A percentile compares a stretch with the other conserved stretches of the same genome.
Evolutionary conservation across 352 stramenopile genomes (phyloP).

Genomic region (Phytophthora lateralis): DNA sequence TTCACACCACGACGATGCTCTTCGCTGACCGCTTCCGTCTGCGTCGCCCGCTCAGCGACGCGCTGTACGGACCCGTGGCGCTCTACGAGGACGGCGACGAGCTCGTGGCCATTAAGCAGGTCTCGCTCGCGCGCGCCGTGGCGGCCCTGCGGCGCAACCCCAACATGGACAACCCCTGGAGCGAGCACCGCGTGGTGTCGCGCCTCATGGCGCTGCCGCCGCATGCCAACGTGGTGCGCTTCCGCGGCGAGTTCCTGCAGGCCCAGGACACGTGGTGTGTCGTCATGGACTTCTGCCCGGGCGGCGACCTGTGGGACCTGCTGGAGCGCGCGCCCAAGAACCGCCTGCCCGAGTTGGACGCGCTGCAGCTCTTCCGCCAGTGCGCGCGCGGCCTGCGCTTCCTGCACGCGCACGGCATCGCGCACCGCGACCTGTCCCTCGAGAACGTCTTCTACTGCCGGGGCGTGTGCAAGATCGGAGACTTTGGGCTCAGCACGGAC

Average conservation of each 20-base stretch:
- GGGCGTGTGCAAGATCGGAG: slow-evolving; percentile 48
- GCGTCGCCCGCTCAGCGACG: slow-evolving; percentile 20
- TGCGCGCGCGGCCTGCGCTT: slow-evolving; percentile 42
- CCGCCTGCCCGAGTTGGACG: slow-evolving; percentile 28
- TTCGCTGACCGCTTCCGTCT: slow-evolving; percentile 22
- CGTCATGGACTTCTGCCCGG: slow-evolving; percentile 58
- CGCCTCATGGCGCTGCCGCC: slow-evolving; percentile 28
- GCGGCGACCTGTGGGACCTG: slow-evolving; percentile 49
- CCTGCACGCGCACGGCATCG: slow-evolving; percentile 44
- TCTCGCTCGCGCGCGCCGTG: slow-evolving; percentile 36
- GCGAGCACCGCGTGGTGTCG: slow-evolving; percentile 36
- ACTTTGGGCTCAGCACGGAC: slow-evolving; percentile 60
- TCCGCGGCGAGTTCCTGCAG: slow-evolving; percentile 50
- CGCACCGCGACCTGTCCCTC: slow-evolving; percentile 57
- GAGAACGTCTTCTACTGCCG: slow-evolving; percentile 55
- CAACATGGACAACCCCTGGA: slow-evolving; percentile 54
- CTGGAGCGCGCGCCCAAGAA: slow-evolving; percentile 33
- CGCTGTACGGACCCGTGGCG: slow-evolving; percentile 51
- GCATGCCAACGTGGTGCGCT: slow-evolving; percentile 53
- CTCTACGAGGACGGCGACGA: slow-evolving; percentile 49
- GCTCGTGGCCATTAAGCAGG: slow-evolving; percentile 58
- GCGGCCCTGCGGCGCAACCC: slow-evolving; percentile 25
- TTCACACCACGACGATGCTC: slow-evolving; percentile 1
- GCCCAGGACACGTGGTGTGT: slow-evolving; percentile 46
- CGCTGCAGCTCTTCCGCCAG: slow-evolving; percentile 37